phyloP scores from a whole-genome alignment of 192 early-diverging fungal species.

The Chytriomyces hyalinus region DNA sequence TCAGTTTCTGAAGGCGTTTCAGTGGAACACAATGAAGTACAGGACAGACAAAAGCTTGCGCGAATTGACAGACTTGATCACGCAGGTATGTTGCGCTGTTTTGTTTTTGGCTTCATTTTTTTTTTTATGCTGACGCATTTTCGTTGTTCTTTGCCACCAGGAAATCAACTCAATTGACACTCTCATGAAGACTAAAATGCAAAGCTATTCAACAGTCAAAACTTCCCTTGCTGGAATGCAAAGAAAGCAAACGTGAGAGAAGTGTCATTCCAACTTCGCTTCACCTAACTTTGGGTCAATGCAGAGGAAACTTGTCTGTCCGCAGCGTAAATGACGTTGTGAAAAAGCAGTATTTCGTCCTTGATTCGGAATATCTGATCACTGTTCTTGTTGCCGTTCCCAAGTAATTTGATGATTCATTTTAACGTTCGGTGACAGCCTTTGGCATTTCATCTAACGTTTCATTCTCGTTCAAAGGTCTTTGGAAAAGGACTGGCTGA shows the following conservation, averaged over 20 bases:
- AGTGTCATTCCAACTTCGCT: slow-evolving; percentile 15
- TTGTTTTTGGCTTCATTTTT: background rate
- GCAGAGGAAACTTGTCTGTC: slow-evolving; percentile 83
- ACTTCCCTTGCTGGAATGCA: slow-evolving; percentile 79
- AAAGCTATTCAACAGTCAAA: slow-evolving; percentile 84
- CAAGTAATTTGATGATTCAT: slow-evolving; percentile 58
- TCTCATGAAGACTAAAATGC: slow-evolving; percentile 89
- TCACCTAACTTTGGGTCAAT: background rate
- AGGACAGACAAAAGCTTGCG: slow-evolving; percentile 88
- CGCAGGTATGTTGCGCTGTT: slow-evolving; percentile 59
- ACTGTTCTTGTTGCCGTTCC: slow-evolving; percentile 96
- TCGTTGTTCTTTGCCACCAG: slow-evolving; percentile 43
- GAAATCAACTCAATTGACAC: slow-evolving; percentile 88
- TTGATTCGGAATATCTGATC: slow-evolving; percentile 92
- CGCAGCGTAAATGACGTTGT: slow-evolving; percentile 85
- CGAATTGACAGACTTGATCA: slow-evolving; percentile 80
- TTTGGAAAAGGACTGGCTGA: slow-evolving; percentile 80
- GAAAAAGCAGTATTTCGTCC: slow-evolving; percentile 87
- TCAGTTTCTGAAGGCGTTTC: slow-evolving; percentile 83
- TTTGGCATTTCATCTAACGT: slow-evolving; percentile 3
- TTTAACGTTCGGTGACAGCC: background rate
- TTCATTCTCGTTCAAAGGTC: slow-evolving; percentile 45
- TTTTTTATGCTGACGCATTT: no score
- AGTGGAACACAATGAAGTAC: slow-evolving; percentile 98
- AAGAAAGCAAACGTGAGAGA: slow-evolving; percentile 79